Evolutionary conservation across 2,329 filamentous ascomycete genomes (phyloP), one percentile per base, ranked within the genome.

Genomic region (Epichloe brachyelytri): DNA sequence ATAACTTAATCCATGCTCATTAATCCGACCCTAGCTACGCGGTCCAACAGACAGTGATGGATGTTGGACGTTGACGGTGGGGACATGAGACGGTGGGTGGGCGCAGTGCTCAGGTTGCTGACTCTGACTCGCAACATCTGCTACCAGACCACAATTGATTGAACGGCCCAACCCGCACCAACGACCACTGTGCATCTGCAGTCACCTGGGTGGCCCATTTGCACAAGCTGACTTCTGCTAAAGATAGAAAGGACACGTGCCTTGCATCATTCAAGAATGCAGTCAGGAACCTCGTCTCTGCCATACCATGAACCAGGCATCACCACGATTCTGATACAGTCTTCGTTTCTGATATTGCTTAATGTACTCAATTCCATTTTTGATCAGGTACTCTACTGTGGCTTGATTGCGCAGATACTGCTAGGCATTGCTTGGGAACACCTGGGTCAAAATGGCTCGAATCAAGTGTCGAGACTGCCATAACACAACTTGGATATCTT

Each of bases 381-480:
- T 1, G 78, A 88, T 57, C 71, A 66, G 14, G 56, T 78, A 0
- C 60, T 86, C 0, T 86, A 83, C 62, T 88, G 84, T 59, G 85
- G 85, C 0, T 73, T 89, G 0, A 67, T 89, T 6, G 86, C 84
- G 1, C 83, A 90, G 58, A 73, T 90, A 14, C 68, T 88, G 7
- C 63, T 88, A 17, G 86, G 85, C 12, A 75, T 88, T 8, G 76
- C 80, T 8, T 90, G 78, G 77, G 85, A 8, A 75, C 74, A 0
- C 85, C 85, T 0, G 83, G 82, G 1, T 76, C 71, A 3, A 72
- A 77, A 61, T 81, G 77, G 75, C 72, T 90, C 0, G 68, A 71
- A 0, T 19, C 51, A 0, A 67, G 73, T 4, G 64, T 71, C 1
- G 74, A 89, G 63, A 60, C 73, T 17, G 70, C 72, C 0, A 70